phyloP scores from a whole-genome alignment of 106 monocot species.

The Dactylorhiza incarnata region DNA sequence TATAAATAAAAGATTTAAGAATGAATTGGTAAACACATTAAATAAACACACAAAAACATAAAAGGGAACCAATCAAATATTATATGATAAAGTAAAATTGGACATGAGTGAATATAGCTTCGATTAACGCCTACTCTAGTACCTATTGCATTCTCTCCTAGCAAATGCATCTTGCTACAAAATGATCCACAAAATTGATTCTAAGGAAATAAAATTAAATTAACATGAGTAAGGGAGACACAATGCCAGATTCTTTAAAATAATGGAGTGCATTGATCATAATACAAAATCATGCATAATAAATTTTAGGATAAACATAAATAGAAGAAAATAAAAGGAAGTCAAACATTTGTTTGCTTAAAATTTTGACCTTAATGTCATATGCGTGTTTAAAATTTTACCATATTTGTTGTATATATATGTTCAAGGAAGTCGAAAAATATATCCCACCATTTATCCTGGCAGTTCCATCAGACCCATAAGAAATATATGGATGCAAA shows the following conservation, averaged over 20 bases:
- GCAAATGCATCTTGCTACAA: too few species aligned
- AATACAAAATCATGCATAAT: background rate
- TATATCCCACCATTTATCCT: constrained; percentile 83
- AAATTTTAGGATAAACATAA: background rate
- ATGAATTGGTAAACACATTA: background rate
- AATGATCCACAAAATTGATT: too few species aligned
- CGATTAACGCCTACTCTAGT: background rate
- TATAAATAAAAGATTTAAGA: background rate
- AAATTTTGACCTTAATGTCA: too few species aligned
- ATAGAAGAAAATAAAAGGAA: background rate
- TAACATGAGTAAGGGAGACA: background rate
- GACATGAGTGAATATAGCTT: constrained; percentile 1
- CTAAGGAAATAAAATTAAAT: background rate
- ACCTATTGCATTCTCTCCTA: background rate
- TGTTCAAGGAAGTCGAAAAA: background rate
- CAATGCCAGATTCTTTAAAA: background rate
- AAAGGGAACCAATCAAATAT: background rate
- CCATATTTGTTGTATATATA: too few species aligned
- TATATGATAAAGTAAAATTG: background rate
- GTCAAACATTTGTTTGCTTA: background rate
- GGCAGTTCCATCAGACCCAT: constrained; percentile 97
- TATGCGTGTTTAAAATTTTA: too few species aligned
- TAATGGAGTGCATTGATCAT: background rate
- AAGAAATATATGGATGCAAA: constrained; percentile 92
- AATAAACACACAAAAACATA: background rate